Base-by-base conservation (phyloP, 192 early-diverging fungal species). In the Coemansia sp. region DNA sequence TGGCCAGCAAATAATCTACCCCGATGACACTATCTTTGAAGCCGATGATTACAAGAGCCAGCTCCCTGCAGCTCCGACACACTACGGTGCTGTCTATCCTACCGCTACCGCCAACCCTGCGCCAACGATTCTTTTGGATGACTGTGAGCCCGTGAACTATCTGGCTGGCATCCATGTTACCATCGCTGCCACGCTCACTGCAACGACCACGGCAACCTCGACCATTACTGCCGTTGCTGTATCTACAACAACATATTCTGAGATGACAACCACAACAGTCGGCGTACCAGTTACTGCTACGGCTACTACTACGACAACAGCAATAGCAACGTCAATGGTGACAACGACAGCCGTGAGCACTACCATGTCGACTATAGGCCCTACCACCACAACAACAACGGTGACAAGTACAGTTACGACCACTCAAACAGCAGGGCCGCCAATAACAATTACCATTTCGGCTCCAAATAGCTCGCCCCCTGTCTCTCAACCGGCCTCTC, bases 1-100 rank as follows among this genome's bases (percentile, higher is more conserved):
- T 19, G 50, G 48, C 3, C 44, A 58, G 18, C 45, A 53, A 15
- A 23, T 46, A 18, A 36, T 58, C 19, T 66, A 50, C 36, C 40
- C 44, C 0, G 63, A 66, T 13, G 63, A 66, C 6, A n/a, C 27
- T 7, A 27, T 32, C 19, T 7, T 32, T 17, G 45, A 32, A 15
- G 28, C 9, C 4, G 25, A 46, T 24, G 45, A 46, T 1, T 32
- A 30, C 29, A 26, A n/a, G 3, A 24, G 15, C 26, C 45, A 32
- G 4, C 27, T 27, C 15, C 25, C 17, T 14, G 23, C 42, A 20
- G 40, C 40, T 2, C 40, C 18, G 11, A 22, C 9, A 4, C 10
- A 17, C 19, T 42, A 42, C 40, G 18, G 40, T 22, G 19, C 20
- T 22, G 2, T 22, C 8, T 3, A 11, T 4, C 40, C 40, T 44